A percentile compares a stretch with the other conserved stretches of the same genome.
phyloP scores from a whole-genome alignment of 2,329 filamentous ascomycete genomes.

The Ceratocystis ficicola region DNA sequence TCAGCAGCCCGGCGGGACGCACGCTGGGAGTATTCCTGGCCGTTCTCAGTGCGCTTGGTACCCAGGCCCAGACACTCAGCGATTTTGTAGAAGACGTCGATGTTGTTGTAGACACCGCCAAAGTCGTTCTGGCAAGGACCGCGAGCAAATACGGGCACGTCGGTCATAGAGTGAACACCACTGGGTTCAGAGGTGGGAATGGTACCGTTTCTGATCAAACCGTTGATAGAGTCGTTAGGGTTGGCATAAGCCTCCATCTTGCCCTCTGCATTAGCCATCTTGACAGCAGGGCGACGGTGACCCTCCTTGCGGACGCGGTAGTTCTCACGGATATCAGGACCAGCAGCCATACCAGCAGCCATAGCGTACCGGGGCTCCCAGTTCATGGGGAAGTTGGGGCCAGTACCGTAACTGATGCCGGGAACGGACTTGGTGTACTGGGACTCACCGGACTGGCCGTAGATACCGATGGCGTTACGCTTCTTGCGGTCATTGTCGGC shows the following conservation, averaged over 20 bases:
- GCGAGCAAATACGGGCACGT: constrained; percentile 65
- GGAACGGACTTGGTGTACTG: constrained; percentile 54
- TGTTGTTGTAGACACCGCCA: constrained; percentile 56
- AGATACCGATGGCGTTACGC: constrained; percentile 61
- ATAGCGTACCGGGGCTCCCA: constrained; percentile 79
- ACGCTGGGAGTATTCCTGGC: constrained; percentile 11
- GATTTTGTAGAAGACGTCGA: constrained; percentile 66
- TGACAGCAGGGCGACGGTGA: constrained; percentile 49
- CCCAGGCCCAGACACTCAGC: constrained; percentile 52
- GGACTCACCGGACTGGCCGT: constrained; percentile 59
- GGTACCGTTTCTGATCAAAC: constrained; percentile 66
- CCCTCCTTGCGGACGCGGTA: constrained; percentile 58
- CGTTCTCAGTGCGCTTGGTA: constrained; percentile 21
- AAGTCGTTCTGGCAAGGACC: constrained; percentile 71
- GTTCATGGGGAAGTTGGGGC: constrained; percentile 65
- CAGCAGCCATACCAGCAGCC: constrained; percentile 57
- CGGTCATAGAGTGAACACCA: constrained; percentile 66
- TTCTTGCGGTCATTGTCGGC: constrained; percentile 57
- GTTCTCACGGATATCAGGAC: constrained; percentile 65
- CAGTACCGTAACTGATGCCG: constrained; percentile 57
- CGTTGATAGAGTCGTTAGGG: constrained; percentile 50
- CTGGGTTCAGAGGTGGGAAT: constrained; percentile 49
- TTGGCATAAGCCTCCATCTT: constrained; percentile 46
- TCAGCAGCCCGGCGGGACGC: constrained; percentile 17
- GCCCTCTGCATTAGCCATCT: constrained; percentile 37